phyloP scores from a whole-genome alignment of 139 green algal species.

The Zygnema circumcarinatum region DNA sequence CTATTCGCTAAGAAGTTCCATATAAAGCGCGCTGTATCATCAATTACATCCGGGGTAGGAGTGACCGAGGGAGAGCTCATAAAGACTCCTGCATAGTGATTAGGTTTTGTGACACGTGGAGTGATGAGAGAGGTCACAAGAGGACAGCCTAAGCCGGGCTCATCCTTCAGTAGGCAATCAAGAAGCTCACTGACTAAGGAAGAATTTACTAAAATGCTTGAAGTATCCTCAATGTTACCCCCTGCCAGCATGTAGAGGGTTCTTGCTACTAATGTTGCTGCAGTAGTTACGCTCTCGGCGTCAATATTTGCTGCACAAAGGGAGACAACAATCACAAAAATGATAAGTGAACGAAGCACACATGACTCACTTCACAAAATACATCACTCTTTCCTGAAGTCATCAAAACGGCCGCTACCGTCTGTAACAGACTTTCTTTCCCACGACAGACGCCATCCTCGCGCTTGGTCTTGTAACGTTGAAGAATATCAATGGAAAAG shows the following conservation, averaged over 20 bases:
- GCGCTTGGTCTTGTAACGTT: too few species aligned
- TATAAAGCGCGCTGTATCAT: constrained; percentile 31
- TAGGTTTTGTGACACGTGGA: not conserved
- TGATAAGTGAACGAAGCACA: not conserved
- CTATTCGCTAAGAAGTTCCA: constrained; percentile 45
- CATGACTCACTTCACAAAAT: constrained; percentile 1
- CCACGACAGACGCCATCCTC: too few species aligned
- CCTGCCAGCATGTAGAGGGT: constrained; percentile 24
- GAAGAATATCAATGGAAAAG: too few species aligned
- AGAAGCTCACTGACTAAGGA: constrained; percentile 23
- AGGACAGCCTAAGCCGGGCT: constrained; percentile 24
- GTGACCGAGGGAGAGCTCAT: constrained; percentile 2
- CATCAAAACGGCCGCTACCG: too few species aligned
- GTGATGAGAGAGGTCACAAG: constrained; percentile 33
- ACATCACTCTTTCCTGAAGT: too few species aligned
- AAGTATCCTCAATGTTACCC: not conserved
- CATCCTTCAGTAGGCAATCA: constrained; percentile 13
- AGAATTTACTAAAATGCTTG: constrained; percentile 4
- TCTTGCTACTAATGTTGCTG: constrained; percentile 15
- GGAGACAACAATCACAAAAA: too few species aligned
- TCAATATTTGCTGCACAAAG: constrained; percentile 13
- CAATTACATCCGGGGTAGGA: not conserved
- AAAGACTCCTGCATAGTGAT: constrained; percentile 48
- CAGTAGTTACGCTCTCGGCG: not conserved
- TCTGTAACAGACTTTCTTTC: too few species aligned